Base-by-base conservation (phyloP, 768 basidiomycete genomes). In the Termitomyces heimii region DNA sequence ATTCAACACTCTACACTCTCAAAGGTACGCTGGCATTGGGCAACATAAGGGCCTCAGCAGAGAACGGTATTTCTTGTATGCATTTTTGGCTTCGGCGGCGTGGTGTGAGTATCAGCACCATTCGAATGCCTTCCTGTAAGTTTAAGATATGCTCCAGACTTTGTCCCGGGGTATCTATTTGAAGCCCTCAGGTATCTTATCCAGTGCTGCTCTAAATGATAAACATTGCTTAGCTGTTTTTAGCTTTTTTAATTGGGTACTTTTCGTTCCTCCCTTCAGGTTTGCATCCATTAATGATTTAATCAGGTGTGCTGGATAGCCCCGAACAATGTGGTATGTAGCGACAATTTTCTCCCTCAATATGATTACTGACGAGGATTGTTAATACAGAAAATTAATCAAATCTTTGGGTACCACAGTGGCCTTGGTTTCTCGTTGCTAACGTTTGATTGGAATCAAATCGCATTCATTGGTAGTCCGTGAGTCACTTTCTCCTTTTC, bases 1-100 rank as follows among this genome's bases (percentile, higher is more conserved):
- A 3, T 88, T 87, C 68, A 89, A 90, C 61, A 90, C 88, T 0
- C 76, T 90, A 8, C 88, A 90, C 66, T 81, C 82, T 0, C 77
- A 82, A 53, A 75, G 71, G 37, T 82, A 83, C 59, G 77, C 77
- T 29, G 83, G 84, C 1, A 76, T 81, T 53, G 82, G 82, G 1
- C 65, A 72, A 16, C 77, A 77, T 39, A 80, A 78, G 24, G 82
- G 83, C 4, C 66, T 85, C 44, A 78, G 75, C 44, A 73, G 85
- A 64, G 84, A 86, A 62, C 71, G 78, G 5, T 88, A 81, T 69
- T 87, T 86, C 66, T 54, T 71, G 31, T 79, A 78, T 53, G 81
- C 78, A 0, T 86, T 85, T 64, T 42, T 77, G 6, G 77, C 69
- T 16, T 70, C 77, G 9, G 65, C 74, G 40, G 47, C 75, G 16